Conservation (phyloP, 83 land plant species). For the Picea abies region DNA sequence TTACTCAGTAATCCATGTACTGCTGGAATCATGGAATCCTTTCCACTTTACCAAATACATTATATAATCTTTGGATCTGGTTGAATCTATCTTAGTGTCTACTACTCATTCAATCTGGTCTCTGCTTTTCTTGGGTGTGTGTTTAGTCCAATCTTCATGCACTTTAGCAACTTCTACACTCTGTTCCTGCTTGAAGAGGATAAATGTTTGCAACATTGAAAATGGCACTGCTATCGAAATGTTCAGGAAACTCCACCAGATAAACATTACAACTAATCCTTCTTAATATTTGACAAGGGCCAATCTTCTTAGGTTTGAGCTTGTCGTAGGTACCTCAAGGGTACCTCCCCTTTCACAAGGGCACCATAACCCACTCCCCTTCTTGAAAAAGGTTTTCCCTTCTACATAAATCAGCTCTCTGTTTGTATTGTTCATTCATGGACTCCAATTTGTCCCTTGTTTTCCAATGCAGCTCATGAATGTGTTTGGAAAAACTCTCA, state of each 20-base stretch:
- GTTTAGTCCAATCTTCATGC: background rate
- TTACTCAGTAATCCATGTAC: background rate
- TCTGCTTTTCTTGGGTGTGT: background rate
- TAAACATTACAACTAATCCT: background rate
- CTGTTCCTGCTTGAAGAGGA: background rate
- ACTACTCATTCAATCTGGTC: background rate
- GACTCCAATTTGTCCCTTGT: background rate
- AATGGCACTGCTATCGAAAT: background rate
- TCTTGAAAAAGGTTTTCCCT: background rate
- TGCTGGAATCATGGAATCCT: background rate
- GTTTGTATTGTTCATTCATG: background rate
- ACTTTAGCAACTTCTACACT: too few species aligned
- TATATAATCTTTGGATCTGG: background rate
- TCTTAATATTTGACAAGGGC: background rate
- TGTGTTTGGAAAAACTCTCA: background rate
- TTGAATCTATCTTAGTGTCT: background rate
- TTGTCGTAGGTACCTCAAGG: background rate
- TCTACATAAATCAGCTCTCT: background rate
- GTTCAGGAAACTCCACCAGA: background rate
- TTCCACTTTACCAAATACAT: background rate
- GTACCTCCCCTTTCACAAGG: background rate
- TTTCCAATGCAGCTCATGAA: slow-evolving; percentile 21
- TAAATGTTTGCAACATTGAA: background rate
- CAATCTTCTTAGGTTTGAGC: background rate
- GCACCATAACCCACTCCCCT: background rate